Base-by-base conservation (phyloP, 1,139 yeast species). In the Geotrichum australiense region DNA sequence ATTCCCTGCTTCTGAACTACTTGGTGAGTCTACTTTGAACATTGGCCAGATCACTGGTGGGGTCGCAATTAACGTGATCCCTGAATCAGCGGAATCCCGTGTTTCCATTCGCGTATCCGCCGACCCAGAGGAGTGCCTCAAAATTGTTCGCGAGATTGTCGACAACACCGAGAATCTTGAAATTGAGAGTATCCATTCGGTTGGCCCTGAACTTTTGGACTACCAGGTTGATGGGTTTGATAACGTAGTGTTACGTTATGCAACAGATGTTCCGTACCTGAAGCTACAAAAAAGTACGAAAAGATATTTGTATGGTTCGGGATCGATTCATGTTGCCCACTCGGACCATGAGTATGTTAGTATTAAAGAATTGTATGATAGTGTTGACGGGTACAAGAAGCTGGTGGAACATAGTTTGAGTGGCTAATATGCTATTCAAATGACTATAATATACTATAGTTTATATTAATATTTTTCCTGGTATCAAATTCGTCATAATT, bases 281-380 rank as follows among this genome's bases (percentile, higher is more conserved):
- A 41, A 41, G 35, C 22, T 26, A 14, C 19, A 26, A 19, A 48
- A 54, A 2, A 64, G 66, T 3, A 52, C 53, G 4, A 63, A 64
- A 24, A 62, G 76, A 49, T 78, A 74, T 52, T 61, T 80, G 24
- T 80, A 78, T 53, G 89, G 87, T 0, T 84, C 87, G 1, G 89
- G 87, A 1, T 62, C 76, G 2, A 79, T 80, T 45, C 68, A 68
- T 27, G 78, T 76, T 26, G 87, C 87, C 1, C 87, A 80, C 53
- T 71, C 78, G 2, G 80, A 69, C 45, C 59, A 73, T 46, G 89
- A 80, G 59, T 70, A 62, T 51, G 73, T 80, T 23, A 70, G 71
- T 6, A 63, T 71, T 28, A 54, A 58, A 3, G 81, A 77, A 52
- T 62, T 80, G 47, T 50, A 64, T 18, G 66, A 65, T 12, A 75